Base-by-base conservation (phyloP, 768 basidiomycete species). In the Cytidiella melzeri region DNA sequence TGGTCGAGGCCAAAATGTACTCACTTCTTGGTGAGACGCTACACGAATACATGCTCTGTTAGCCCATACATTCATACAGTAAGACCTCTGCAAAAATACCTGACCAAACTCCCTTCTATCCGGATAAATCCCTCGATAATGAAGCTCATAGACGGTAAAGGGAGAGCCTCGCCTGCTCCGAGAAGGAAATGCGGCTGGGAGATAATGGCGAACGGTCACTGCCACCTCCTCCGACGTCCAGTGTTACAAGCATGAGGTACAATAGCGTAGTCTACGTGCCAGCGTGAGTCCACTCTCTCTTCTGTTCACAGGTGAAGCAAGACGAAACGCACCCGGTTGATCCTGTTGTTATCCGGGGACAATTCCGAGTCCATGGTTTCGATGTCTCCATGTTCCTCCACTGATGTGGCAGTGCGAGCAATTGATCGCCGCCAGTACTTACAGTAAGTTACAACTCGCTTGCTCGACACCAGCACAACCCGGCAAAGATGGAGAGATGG, bases 371-470 rank as follows among this genome's bases (percentile, higher is more conserved):
- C 76, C 11, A 79, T 80, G 45, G 76, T 67, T 18, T 73, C 53
- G 57, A 92, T 95, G 58, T 83, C 78, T n/a, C 93, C 93, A 63
- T 94, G 92, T 51, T 88, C 84, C 47, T 76, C 65, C 34, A 95
- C 70, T 15, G 91, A 94, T 1, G 80, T 78, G 5, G 81, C 71
- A 28, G 90, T 88, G 47, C 93, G 80, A 26, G 83, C 75, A 15
- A 95, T n/a, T n/a, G n/a, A n/a, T n/a, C n/a, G n/a, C n/a, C n/a
- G n/a, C n/a, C n/a, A n/a, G n/a, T n/a, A n/a, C n/a, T n/a, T n/a
- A n/a, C n/a, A n/a, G n/a, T n/a, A n/a, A n/a, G n/a, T n/a, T n/a
- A n/a, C n/a, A n/a, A n/a, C n/a, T n/a, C n/a, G n/a, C n/a, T n/a
- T n/a, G n/a, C n/a, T n/a, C n/a, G n/a, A n/a, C n/a, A n/a, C n/a